These are phyloP conservation scores for Nematocida sp. DNA, from an alignment of 371 early-diverging fungal species.

Conservation along the genomic window DNA sequence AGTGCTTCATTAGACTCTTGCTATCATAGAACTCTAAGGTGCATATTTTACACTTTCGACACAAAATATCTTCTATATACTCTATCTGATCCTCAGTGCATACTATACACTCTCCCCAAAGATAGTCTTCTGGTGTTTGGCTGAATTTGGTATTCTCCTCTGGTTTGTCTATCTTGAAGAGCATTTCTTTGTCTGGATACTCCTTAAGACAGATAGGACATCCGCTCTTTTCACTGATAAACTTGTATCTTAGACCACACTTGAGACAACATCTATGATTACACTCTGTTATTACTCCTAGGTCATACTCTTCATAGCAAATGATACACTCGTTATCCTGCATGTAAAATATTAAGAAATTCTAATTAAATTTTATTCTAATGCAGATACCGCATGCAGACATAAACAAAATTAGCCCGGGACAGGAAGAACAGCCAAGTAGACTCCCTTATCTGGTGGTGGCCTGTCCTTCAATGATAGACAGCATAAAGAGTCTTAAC, in stretches of 20 bases:
- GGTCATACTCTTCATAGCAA: conserved; percentile 27
- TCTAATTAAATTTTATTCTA: background rate
- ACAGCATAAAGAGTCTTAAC: background rate
- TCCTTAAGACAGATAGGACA: conserved; percentile 44
- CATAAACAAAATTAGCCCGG: background rate
- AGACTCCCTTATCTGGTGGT: background rate
- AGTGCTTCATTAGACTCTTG: conserved; percentile 53
- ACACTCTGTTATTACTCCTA: conserved; percentile 21
- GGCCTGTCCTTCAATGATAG: background rate
- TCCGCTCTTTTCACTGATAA: conserved; percentile 45
- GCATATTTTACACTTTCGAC: conserved; percentile 55
- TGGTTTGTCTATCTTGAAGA: conserved; percentile 10
- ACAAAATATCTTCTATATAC: conserved; percentile 39
- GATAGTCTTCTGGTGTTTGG: conserved; percentile 14
- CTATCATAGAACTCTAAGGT: conserved; percentile 27
- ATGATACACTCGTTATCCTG: conserved; percentile 32
- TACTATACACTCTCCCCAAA: conserved; percentile 43
- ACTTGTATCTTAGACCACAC: conserved; percentile 44
- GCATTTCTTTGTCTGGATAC: conserved; percentile 4
- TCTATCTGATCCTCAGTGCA: conserved; percentile 26
- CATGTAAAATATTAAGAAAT: background rate
- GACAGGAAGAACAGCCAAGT: background rate
- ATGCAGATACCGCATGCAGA: background rate
- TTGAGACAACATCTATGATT: conserved; percentile 30
- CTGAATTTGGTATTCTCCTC: background rate